Percentiles rank a stretch among this genome's conserved stretches.
Evolutionary conservation across 2,329 filamentous ascomycete species (phyloP).

Genomic region (Coniochaeta sp.): DNA sequence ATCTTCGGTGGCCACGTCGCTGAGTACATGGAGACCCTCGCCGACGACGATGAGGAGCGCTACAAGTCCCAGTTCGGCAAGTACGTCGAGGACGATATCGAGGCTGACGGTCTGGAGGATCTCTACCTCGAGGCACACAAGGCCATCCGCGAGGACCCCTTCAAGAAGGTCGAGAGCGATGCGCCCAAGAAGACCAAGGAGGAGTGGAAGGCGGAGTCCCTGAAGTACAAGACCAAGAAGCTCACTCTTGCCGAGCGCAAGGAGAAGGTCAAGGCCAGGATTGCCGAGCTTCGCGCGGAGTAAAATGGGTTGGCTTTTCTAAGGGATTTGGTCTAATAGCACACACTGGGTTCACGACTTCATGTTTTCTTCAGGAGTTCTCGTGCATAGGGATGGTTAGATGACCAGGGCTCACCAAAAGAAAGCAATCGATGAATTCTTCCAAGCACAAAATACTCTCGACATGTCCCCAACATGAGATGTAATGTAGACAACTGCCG

Average conservation of each 20-base stretch:
- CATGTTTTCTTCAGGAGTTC: conserved; percentile 16
- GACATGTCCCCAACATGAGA: not conserved
- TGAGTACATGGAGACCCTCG: conserved; percentile 99
- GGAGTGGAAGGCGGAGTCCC: conserved; percentile 89
- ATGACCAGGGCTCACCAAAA: conserved; percentile 18
- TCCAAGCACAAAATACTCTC: not conserved
- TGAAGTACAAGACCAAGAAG: conserved; percentile 78
- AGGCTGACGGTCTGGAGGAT: conserved; percentile 96
- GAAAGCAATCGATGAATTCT: conserved; percentile 2
- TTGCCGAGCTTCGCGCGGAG: conserved; percentile 65
- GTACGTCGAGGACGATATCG: conserved; percentile 95
- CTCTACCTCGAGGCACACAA: conserved; percentile 91
- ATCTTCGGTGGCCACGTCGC: conserved; percentile 97
- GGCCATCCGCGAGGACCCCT: conserved; percentile 95
- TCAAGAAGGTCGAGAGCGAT: conserved; percentile 76
- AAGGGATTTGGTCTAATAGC: conserved; percentile 10
- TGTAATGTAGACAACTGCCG: not conserved
- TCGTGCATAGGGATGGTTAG: conserved; percentile 8
- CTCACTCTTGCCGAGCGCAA: conserved; percentile 77
- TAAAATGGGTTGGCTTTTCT: conserved; percentile 19
- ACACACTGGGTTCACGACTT: conserved; percentile 10
- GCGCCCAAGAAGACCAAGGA: conserved; percentile 93
- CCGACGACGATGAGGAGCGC: conserved; percentile 99
- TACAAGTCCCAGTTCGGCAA: conserved; percentile 97
- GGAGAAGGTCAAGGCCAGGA: conserved; percentile 81